These are phyloP conservation scores for Cercospora sp. DNA, from an alignment of 2,329 filamentous ascomycete species.

Conservation along the genomic window DNA sequence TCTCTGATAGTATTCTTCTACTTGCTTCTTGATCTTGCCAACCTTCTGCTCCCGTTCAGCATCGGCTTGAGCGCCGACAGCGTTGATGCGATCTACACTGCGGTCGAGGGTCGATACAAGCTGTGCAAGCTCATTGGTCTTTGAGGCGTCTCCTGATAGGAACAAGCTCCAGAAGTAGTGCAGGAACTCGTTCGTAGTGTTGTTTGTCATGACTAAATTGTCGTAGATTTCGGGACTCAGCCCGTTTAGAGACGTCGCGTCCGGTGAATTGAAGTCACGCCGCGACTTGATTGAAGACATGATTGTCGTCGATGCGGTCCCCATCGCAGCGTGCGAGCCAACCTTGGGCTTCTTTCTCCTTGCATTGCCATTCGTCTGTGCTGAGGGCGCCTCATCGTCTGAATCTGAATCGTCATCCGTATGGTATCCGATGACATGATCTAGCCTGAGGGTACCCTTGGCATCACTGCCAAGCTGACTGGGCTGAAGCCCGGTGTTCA, in stretches of 20 bases:
- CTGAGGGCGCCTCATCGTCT: slow-evolving; percentile 50
- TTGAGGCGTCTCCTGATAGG: slow-evolving; percentile 76
- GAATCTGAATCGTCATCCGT: slow-evolving; percentile 62
- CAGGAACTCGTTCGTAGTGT: slow-evolving; percentile 92
- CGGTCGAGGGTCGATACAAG: slow-evolving; percentile 78
- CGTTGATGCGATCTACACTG: slow-evolving; percentile 74
- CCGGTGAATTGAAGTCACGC: slow-evolving; percentile 28
- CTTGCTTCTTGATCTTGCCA: slow-evolving; percentile 66
- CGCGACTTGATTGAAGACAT: slow-evolving; percentile 63
- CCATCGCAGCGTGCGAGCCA: slow-evolving; percentile 68
- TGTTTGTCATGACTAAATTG: slow-evolving; percentile 73
- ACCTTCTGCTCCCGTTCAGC: slow-evolving; percentile 67
- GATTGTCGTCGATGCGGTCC: slow-evolving; percentile 65
- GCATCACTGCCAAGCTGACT: slow-evolving; percentile 36
- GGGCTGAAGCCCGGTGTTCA: slow-evolving; percentile 63
- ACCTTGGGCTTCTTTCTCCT: slow-evolving; percentile 52
- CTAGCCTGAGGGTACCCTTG: slow-evolving; percentile 49
- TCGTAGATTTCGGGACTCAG: slow-evolving; percentile 56
- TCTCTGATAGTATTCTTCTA: slow-evolving; percentile 66
- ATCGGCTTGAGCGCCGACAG: slow-evolving; percentile 79
- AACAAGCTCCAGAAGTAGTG: slow-evolving; percentile 96
- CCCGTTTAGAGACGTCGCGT: slow-evolving; percentile 33
- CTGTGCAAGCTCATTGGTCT: slow-evolving; percentile 76
- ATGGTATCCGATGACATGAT: slow-evolving; percentile 65
- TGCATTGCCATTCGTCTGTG: slow-evolving; percentile 28